Evolutionary conservation across 805 yeast genomes (phyloP).

Genomic region (Yarrowia divulgata): DNA sequence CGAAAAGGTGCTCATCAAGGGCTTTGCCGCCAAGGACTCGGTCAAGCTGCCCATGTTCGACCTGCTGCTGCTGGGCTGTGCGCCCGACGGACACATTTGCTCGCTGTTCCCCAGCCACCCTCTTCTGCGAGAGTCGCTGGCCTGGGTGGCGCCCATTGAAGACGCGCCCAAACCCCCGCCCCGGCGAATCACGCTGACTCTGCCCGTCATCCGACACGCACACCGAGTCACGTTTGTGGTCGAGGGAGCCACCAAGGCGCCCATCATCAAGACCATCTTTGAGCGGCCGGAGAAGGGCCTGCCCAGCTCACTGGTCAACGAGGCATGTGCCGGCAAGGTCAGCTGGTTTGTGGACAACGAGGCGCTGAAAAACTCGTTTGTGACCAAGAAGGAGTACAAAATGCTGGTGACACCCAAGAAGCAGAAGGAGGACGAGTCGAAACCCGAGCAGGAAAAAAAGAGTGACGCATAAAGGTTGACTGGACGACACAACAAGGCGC

Average conservation of each 20-base stretch:
- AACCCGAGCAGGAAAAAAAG: constrained; percentile 7
- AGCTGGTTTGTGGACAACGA: constrained; percentile 97
- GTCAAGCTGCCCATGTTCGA: constrained; percentile 96
- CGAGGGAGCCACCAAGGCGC: constrained; percentile 95
- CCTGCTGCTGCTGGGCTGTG: constrained; percentile 89
- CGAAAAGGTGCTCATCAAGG: constrained; percentile 83
- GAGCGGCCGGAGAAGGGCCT: constrained; percentile 97
- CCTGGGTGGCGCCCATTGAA: constrained; percentile 94
- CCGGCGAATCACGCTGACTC: constrained; percentile 84
- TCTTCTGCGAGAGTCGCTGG: constrained; percentile 83
- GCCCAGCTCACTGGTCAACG: constrained; percentile 92
- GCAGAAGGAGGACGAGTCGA: neutral
- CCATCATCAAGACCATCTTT: constrained; percentile 87
- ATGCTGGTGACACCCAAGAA: constrained; percentile 51
- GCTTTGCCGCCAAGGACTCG: constrained; percentile 95
- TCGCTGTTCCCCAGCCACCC: constrained; percentile 95
- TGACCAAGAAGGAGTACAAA: constrained; percentile 75
- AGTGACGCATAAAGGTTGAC: neutral
- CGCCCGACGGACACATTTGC: constrained; percentile 98
- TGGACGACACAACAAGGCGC: neutral
- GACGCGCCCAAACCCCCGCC: constrained; percentile 91
- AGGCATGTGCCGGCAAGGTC: constrained; percentile 95
- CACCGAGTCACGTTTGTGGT: constrained; percentile 93
- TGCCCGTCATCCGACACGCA: constrained; percentile 94
- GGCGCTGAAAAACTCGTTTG: constrained; percentile 80